phyloP scores from a whole-genome alignment of 2,329 filamentous ascomycete species.

The Alternaria sp. region DNA sequence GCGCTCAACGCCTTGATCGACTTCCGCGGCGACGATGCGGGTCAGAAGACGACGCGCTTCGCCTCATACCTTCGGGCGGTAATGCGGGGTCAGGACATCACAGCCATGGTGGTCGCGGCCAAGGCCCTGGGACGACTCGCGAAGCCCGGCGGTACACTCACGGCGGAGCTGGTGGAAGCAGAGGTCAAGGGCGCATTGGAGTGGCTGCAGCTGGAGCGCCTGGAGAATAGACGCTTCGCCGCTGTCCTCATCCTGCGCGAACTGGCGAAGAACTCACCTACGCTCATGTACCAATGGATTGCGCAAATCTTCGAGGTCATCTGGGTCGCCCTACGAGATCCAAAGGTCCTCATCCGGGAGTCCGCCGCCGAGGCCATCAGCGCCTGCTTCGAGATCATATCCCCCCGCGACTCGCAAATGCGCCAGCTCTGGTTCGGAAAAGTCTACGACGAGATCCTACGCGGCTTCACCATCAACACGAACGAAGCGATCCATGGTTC shows the following conservation, averaged over 20 bases:
- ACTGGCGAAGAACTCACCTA: conserved; percentile 89
- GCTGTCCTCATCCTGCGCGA: conserved; percentile 91
- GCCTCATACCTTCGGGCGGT: conserved; percentile 88
- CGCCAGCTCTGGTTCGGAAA: conserved; percentile 87
- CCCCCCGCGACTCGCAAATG: conserved; percentile 87
- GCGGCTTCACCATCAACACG: conserved; percentile 76
- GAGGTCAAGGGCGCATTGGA: conserved; percentile 96
- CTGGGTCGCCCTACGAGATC: conserved; percentile 91
- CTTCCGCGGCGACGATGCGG: conserved; percentile 93
- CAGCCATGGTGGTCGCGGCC: conserved; percentile 88
- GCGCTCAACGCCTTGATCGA: conserved; percentile 93
- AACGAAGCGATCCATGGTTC: conserved; percentile 94
- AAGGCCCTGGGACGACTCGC: conserved; percentile 89
- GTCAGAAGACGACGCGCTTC: conserved; percentile 92
- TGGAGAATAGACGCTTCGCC: conserved; percentile 91
- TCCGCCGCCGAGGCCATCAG: conserved; percentile 92
- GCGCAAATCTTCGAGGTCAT: conserved; percentile 95
- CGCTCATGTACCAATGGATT: conserved; percentile 93
- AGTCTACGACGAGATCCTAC: conserved; percentile 84
- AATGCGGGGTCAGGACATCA: conserved; percentile 87
- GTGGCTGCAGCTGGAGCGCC: conserved; percentile 93
- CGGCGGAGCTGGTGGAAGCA: conserved; percentile 93
- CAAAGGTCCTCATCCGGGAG: conserved; percentile 87
- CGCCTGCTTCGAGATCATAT: conserved; percentile 94
- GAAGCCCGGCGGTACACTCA: conserved; percentile 88